Base-by-base conservation (phyloP, 108 stramenopile species). In the Bacterosira constricta region DNA sequence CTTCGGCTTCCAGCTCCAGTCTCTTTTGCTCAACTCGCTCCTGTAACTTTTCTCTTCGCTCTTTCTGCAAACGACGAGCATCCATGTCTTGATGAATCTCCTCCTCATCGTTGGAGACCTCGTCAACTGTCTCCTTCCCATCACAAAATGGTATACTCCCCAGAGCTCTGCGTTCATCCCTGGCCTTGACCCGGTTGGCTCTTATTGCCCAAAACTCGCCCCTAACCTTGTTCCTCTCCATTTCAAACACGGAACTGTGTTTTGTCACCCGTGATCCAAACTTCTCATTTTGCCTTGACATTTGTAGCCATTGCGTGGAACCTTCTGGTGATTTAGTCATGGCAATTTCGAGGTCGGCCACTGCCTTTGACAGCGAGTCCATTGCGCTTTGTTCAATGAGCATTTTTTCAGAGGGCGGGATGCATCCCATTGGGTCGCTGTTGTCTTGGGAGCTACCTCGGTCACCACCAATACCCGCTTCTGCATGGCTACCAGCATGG, bases 121-220 rank as follows among this genome's bases (percentile, higher is more conserved):
- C 46, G 25, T 23, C 46, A 47, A 47, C 46, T 18, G 26, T 13
- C 9, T n/a, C 53, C 29, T 54, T 25, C 31, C 34, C 57, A 15
- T 36, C 57, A 21, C 57, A 59, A 59, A 59, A 59, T 59, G 57
- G 37, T 21, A 59, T 20, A 37, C 57, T 38, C 3, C 57, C 57
- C 3, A 39, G 23, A 23, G 32, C 35, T 59, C n/a, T 35, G 35
- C 36, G 32, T 39, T 15, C 12, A 6, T 39, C 36, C 57, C n/a
- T 59, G 34, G n/a, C 57, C 20, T 39, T 35, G 35, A 38, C 17
- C 55, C 31, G 55, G 30, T 57, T 57, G n/a, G 31, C 11, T 34
- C 30, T 57, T 11, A 17, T 17, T 17, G 29, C 13, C 41, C 18
- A 44, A 18, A 20, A 44, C 38, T 29, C 31, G 26, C 4, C 20